Evolutionary conservation across 208 protist genomes (phyloP), one percentile per base, ranked within the genome.

Genomic region (Wallacemonas sp.): DNA sequence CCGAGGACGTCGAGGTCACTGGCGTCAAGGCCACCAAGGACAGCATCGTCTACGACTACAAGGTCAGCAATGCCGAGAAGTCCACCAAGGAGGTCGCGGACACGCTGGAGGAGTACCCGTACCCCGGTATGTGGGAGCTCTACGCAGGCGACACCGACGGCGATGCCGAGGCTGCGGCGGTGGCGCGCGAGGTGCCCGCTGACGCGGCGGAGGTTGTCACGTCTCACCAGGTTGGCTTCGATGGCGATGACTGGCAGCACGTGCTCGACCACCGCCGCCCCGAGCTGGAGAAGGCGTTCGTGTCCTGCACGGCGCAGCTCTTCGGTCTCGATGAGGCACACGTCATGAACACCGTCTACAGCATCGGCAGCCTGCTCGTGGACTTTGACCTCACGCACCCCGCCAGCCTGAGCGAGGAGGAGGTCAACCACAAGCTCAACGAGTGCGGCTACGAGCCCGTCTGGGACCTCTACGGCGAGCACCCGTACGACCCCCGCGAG

Each of bases 161-260:
- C 71, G 76, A n/a, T n/a, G n/a, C n/a, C n/a, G n/a, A n/a, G n/a
- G n/a, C n/a, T n/a, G n/a, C n/a, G n/a, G n/a, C n/a, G n/a, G n/a
- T 68, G 32, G 14, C 36, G 10, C 36, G 36, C 14, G 44, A 12
- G 25, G 12, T 55, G 1, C 20, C 3, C 25, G 44, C 44, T 12
- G 44, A 18, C 16, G 44, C 44, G 11, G 44, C 1, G 11, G 44
- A 55, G 5, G 48, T 55, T 7, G 45, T 69, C 25, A 90, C 87
- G 18, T 70, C 50, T 25, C 82, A 91, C 77, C 70, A 82, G 42
- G 65, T 89, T 28, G 81, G 67, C 65, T 93, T 93, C 66, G 82
- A 91, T n/a, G 77, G 77, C 52, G 77, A 79, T 14, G 76, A 74
- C 68, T 86, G 80, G 80, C 50, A 68, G 46, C 67, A 77, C 38